phyloP scores from a whole-genome alignment of 495 filamentous ascomycete genomes.

The Tuber calosporum region DNA sequence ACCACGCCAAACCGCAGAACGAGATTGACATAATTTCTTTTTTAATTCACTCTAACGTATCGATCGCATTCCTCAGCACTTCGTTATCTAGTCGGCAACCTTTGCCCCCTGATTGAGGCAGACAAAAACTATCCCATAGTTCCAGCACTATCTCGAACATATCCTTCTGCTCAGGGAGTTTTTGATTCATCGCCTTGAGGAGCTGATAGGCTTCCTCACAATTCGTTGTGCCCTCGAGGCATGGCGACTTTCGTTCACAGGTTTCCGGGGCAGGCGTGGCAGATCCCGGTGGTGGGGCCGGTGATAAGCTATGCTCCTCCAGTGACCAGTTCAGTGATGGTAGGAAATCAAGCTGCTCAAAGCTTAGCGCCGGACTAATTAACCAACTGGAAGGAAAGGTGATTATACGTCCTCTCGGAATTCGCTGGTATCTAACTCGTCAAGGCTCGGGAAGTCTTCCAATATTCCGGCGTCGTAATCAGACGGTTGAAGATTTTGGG shows the following conservation, averaged over 20 bases:
- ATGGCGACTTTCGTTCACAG: background rate
- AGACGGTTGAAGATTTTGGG: background rate
- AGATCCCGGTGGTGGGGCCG: background rate
- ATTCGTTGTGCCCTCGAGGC: constrained; percentile 6
- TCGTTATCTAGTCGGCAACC: constrained; percentile 28
- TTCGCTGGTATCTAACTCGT: background rate
- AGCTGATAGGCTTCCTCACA: constrained; percentile 26
- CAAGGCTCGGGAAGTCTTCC: background rate
- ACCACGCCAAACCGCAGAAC: background rate
- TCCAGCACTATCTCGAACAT: constrained; percentile 31
- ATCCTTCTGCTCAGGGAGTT: constrained; percentile 20
- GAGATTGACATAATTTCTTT: background rate
- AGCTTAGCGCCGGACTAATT: background rate
- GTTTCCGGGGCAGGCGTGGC: background rate
- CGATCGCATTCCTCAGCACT: constrained; percentile 19
- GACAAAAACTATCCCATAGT: constrained; percentile 28
- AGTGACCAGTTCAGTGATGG: background rate
- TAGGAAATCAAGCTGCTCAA: background rate
- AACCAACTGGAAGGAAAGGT: background rate
- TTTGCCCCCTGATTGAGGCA: constrained; percentile 6
- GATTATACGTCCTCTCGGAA: background rate
- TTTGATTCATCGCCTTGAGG: constrained; percentile 20
- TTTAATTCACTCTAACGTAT: constrained; percentile 14
- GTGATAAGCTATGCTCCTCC: background rate
- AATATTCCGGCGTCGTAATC: background rate